phyloP scores from a whole-genome alignment of 208 protist genomes.

The Leishmania amazonensis region DNA sequence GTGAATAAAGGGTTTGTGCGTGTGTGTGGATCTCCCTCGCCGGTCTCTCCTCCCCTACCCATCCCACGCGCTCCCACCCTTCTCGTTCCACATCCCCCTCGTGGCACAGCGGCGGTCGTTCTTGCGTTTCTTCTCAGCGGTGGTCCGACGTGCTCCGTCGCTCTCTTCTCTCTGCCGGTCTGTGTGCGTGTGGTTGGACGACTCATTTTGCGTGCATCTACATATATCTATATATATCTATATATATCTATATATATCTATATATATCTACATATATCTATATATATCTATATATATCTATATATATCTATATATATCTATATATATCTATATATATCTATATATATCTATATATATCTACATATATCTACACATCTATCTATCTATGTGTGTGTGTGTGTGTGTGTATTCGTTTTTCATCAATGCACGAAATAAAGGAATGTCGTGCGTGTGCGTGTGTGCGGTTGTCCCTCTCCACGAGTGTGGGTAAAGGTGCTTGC shows the following conservation, averaged over 20 bases:
- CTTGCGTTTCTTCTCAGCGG: not conserved
- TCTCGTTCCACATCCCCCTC: not conserved
- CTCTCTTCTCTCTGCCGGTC: not conserved
- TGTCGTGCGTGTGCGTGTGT: not conserved
- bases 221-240: too few species aligned
- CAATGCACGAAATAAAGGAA: not conserved
- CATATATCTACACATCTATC: too few species aligned
- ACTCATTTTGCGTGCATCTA: too few species aligned
- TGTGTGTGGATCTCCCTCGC: not conserved
- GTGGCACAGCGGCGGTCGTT: not conserved
- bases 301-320: too few species aligned
- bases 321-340: too few species aligned
- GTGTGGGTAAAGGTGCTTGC: not conserved
- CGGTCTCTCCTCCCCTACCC: not conserved
- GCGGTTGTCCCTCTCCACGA: not conserved
- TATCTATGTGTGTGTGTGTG: too few species aligned
- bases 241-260: too few species aligned
- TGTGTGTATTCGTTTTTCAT: not conserved
- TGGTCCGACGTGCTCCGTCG: not conserved
- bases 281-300: too few species aligned
- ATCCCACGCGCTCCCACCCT: not conserved
- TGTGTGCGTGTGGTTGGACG: not conserved
- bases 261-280: too few species aligned
- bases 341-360: too few species aligned
- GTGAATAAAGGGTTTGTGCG: not conserved